Evolutionary conservation across 345 rosid genomes (phyloP).

Genomic region (Eucalyptus microcorys): DNA sequence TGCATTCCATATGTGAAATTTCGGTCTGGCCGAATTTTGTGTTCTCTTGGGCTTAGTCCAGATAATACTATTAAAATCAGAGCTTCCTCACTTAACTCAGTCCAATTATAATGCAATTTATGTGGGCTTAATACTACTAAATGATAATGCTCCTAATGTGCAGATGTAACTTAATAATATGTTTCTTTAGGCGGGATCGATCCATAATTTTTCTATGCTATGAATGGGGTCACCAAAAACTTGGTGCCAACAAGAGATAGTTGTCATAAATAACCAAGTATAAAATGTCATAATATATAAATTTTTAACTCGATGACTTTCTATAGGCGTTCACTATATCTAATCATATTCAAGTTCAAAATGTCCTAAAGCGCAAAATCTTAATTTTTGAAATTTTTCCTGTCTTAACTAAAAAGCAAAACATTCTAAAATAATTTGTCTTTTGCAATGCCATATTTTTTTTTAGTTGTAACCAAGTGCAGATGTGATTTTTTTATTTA

Average conservation of each 20-base stretch:
- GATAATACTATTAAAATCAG: not conserved
- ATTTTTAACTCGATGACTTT: not conserved
- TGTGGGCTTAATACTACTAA: not conserved
- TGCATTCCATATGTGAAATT: not conserved
- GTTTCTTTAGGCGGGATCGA: accelerated
- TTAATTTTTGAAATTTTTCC: not conserved
- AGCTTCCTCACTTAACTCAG: not conserved
- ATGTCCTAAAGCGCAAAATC: not conserved
- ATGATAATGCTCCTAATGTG: not conserved
- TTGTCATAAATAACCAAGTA: not conserved
- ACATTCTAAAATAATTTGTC: not conserved
- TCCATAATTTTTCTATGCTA: not conserved
- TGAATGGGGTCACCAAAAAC: not conserved
- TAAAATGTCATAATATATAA: not conserved
- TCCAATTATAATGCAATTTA: not conserved
- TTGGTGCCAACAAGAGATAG: not conserved
- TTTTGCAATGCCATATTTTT: not conserved
- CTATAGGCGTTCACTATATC: not conserved
- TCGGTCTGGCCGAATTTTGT: not conserved
- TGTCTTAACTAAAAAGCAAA: not conserved
- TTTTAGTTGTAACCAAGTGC: not conserved
- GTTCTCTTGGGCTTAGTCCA: not conserved
- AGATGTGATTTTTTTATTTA: not conserved
- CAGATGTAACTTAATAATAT: not conserved
- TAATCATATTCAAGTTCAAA: not conserved